Evolutionary conservation across 2,329 filamentous ascomycete genomes (phyloP).

Genomic region (Macrophomina pseudophaseolina): DNA sequence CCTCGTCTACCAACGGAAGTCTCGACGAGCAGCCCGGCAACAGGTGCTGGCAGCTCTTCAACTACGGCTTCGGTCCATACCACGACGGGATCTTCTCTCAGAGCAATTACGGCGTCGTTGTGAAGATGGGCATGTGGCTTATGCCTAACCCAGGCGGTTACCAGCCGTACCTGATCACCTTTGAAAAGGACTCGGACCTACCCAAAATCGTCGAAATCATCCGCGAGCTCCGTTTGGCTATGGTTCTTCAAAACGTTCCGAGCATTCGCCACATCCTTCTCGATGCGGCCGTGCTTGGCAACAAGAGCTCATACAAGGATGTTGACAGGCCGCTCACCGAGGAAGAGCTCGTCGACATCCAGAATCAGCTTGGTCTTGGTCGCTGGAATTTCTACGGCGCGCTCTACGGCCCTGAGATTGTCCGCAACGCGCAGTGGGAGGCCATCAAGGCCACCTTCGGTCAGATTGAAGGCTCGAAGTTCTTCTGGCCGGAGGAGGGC

Average conservation of each 20-base stretch:
- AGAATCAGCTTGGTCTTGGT: slow-evolving; percentile 48
- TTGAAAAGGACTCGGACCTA: slow-evolving; percentile 57
- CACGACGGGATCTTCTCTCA: slow-evolving; percentile 46
- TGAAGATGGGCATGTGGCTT: slow-evolving; percentile 59
- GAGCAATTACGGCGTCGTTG: slow-evolving; percentile 42
- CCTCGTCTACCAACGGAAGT: background rate
- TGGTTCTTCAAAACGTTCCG: slow-evolving; percentile 54
- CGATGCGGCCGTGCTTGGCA: slow-evolving; percentile 48
- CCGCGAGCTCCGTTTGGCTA: slow-evolving; percentile 47
- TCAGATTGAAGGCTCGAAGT: slow-evolving; percentile 39
- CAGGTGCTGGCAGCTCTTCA: slow-evolving; percentile 40
- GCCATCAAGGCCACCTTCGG: slow-evolving; percentile 44
- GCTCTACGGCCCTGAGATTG: slow-evolving; percentile 32
- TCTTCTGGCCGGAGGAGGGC: slow-evolving; percentile 44
- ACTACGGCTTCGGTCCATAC: slow-evolving; percentile 45
- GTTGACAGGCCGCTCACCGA: slow-evolving; percentile 44
- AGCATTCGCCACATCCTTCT: slow-evolving; percentile 49
- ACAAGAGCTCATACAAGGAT: slow-evolving; percentile 38
- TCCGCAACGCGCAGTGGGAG: slow-evolving; percentile 41
- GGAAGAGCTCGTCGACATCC: slow-evolving; percentile 49
- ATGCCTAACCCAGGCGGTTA: slow-evolving; percentile 60
- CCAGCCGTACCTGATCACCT: slow-evolving; percentile 51
- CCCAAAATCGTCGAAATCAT: slow-evolving; percentile 56
- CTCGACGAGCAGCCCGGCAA: slow-evolving; percentile 29
- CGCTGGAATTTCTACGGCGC: slow-evolving; percentile 57